phyloP scores from a whole-genome alignment of 1,284 basidiomycete species.

The Leccinum pachyderme region DNA sequence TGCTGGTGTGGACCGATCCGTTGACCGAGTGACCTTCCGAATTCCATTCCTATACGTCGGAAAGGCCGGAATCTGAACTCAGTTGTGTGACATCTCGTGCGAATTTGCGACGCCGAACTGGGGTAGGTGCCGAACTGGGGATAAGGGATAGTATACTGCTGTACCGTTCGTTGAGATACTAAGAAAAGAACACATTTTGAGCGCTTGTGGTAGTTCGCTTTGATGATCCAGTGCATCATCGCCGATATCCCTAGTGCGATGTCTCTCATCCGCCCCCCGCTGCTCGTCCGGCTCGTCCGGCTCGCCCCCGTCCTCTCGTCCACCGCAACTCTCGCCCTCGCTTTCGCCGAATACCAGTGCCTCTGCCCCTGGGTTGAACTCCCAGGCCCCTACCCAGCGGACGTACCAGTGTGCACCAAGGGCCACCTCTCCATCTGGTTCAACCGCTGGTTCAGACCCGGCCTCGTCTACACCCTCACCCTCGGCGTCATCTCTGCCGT shows the following conservation, averaged over 20 bases:
- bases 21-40: too few relatives aligned
- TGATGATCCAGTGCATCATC: neutral
- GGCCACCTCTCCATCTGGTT: constrained; percentile 5
- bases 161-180: too few relatives aligned
- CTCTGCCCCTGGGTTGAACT: neutral
- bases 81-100: too few relatives aligned
- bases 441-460: constrained; percentile 7
- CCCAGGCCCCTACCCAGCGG: neutral
- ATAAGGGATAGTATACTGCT: too few relatives aligned
- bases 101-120: too few relatives aligned
- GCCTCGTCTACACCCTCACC: neutral
- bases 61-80: too few relatives aligned
- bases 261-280: neutral
- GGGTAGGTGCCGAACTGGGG: too few relatives aligned
- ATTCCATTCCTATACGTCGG: too few relatives aligned
- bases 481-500: neutral
- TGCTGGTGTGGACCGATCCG: too few relatives aligned
- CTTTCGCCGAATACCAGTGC: neutral
- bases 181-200: neutral
- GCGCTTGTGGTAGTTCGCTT: neutral
- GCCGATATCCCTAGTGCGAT: too few relatives aligned
- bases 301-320: neutral
- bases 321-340: neutral
- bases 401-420: neutral
- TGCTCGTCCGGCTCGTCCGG: neutral